Evolutionary conservation across 805 yeast genomes (phyloP).

Genomic region (Ogataea pilisensis): DNA sequence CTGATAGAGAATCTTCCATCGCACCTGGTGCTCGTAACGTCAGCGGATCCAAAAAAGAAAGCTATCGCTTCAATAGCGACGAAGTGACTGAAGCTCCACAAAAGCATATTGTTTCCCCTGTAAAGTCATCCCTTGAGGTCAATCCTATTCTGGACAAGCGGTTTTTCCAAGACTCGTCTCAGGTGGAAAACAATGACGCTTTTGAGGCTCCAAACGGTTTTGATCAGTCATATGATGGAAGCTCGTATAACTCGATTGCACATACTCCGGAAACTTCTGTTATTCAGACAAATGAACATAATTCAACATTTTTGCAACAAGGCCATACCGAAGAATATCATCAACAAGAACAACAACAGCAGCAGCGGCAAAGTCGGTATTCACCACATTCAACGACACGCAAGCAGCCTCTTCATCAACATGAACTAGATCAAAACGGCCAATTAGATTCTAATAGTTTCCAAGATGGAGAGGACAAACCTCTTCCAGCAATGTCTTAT

Average conservation of each 20-base stretch:
- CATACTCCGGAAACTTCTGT: conserved; percentile 18
- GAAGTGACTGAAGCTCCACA: too few species aligned
- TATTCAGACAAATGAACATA: not conserved
- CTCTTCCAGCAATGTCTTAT: not conserved
- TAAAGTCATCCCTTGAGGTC: conserved; percentile 4
- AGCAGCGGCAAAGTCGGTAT: too few species aligned
- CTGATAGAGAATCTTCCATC: too few species aligned
- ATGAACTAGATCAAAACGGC: not conserved
- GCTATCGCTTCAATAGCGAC: too few species aligned
- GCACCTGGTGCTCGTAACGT: too few species aligned
- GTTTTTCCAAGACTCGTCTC: not conserved
- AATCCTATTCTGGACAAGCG: conserved; percentile 3
- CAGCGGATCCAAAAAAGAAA: too few species aligned
- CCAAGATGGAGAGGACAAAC: not conserved
- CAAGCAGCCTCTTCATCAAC: not conserved
- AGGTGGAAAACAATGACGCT: conserved; percentile 1
- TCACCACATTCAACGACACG: too few species aligned
- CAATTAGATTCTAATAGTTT: not conserved
- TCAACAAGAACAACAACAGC: too few species aligned
- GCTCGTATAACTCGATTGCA: conserved; percentile 17
- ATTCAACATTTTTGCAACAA: too few species aligned
- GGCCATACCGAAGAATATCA: too few species aligned
- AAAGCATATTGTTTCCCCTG: too few species aligned
- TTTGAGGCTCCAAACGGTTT: not conserved
- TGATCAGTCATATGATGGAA: conserved; percentile 4